Percentiles rank a stretch among this genome's conserved stretches.
Conservation (phyloP, 805 yeast genomes). For the Ogataea saltuana region DNA sequence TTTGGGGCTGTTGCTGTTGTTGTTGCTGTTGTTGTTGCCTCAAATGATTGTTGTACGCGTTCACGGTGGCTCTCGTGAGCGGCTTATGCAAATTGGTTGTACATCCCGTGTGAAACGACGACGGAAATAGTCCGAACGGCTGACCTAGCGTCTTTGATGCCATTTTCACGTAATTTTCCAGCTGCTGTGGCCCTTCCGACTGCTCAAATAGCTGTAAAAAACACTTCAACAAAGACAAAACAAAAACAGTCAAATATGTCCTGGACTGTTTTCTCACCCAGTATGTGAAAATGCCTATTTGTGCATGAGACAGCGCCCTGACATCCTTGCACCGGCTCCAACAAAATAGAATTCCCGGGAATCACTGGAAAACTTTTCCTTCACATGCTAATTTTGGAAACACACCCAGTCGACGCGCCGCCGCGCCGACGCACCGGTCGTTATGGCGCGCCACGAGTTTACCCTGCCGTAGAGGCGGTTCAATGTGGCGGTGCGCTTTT, state of each 20-base stretch:
- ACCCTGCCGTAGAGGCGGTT: no score
- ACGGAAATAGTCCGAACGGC: slow-evolving; percentile 6
- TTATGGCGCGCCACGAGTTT: no score
- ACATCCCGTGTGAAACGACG: slow-evolving; percentile 2
- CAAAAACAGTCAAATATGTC: background rate
- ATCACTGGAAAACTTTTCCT: background rate
- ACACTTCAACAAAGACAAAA: background rate
- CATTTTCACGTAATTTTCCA: background rate
- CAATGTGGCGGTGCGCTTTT: background rate
- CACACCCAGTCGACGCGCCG: no score
- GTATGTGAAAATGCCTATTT: slow-evolving; percentile 1
- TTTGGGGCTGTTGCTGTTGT: slow-evolving; percentile 14
- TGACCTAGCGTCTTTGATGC: slow-evolving; percentile 4
- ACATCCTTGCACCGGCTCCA: slow-evolving; percentile 3
- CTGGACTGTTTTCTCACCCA: background rate
- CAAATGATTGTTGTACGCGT: slow-evolving; percentile 19
- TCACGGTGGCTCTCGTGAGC: slow-evolving; percentile 28
- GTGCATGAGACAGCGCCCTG: background rate
- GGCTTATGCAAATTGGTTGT: slow-evolving; percentile 24
- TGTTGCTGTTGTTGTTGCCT: slow-evolving; percentile 17
- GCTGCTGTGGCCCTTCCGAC: no score
- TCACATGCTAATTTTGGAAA: no score
- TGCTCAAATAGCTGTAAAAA: no score
- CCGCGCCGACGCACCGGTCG: no score
- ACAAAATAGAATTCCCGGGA: background rate